A percentile compares a stretch with the other conserved stretches of the same genome.
Evolutionary conservation across 208 protist species (phyloP).

Genomic region (Phytomonas sp.): DNA sequence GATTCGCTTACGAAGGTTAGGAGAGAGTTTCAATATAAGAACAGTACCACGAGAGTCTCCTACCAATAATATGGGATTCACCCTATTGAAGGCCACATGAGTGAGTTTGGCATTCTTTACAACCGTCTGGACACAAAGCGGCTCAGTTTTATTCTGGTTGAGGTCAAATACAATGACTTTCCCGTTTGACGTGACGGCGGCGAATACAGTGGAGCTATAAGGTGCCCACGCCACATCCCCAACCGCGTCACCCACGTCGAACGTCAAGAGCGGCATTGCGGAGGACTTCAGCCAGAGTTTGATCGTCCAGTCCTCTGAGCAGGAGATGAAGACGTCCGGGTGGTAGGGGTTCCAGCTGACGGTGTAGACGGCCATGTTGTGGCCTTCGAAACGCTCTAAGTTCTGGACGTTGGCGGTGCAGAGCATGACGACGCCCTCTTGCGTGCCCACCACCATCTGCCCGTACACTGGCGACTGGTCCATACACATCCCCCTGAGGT

Average conservation of each 20-base stretch:
- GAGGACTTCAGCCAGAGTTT: conserved; percentile 93
- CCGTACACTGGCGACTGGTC: conserved; percentile 90
- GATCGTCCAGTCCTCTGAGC: conserved; percentile 95
- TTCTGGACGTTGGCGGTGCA: conserved; percentile 94
- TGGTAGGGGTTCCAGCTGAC: conserved; percentile 95
- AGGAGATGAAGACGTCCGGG: conserved; percentile 91
- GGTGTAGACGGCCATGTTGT: conserved; percentile 93
- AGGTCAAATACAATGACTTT: conserved; percentile 92
- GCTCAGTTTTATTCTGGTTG: conserved; percentile 93
- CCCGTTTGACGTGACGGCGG: conserved; percentile 92
- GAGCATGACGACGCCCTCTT: conserved; percentile 92
- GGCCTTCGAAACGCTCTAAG: conserved; percentile 90
- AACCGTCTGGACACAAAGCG: conserved; percentile 94
- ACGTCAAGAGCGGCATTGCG: conserved; percentile 87
- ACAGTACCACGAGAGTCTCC: conserved; percentile 94
- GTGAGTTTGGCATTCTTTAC: conserved; percentile 96
- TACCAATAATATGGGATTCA: conserved; percentile 91
- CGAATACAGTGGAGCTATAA: conserved; percentile 95
- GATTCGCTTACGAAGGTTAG: conserved; percentile 87
- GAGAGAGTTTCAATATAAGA: conserved; percentile 92
- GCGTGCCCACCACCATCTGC: conserved; percentile 93
- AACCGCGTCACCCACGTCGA: conserved; percentile 93
- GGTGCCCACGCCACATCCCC: conserved; percentile 95
- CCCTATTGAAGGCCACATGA: conserved; percentile 91
- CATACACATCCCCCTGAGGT: conserved; percentile 93